Evolutionary conservation across 257 asterid species (phyloP), one percentile per base, ranked within the genome.

Genomic region (Buddleja alternifolia): DNA sequence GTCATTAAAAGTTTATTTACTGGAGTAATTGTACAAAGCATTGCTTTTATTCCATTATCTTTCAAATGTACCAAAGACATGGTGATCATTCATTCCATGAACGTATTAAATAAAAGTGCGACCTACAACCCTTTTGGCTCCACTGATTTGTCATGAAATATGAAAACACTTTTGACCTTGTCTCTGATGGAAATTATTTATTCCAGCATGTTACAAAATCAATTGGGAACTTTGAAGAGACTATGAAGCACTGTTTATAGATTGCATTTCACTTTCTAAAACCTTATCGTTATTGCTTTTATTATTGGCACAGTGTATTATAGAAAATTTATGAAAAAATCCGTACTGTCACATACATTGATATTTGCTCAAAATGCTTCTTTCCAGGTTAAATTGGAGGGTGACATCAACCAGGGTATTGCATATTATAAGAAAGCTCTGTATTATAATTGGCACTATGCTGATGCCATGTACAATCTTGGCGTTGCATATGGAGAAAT

Each of bases 401-500:
- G 99, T 67, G 93, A 89, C 82, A 89, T 92, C 81, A 65, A 81
- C 76, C 99, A 91, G 81, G 99, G 99, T 41, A 82, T 94, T 64
- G 84, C 90, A 34, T 89, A 87, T 75, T 94, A 94, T 78, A 89
- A 91, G 87, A 91, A 86, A 73, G 99, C 99, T 53, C 88, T 94
- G 34, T 87, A 74, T 78, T 94, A 91, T 75, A 94, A 94, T 71
- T 94, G 98, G 98, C 99, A 91, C 73, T 94, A 94, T 72, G 98
- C 99, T 69, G 99, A 94, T 85, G 99, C 99, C 69, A 89, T 94
- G 99, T 94, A 94, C 82, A 94, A 94, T 81, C 88, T 94, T 67
- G 99, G 99, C 7, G 99, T 94, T 77, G 99, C 99, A 45, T 94
- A 94, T 85, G 98, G 98, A 82, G 99, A 94, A 86, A 92, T 91